Evolutionary conservation across 2,329 filamentous ascomycete genomes (phyloP).

Genomic region (Pseudocercospora fijiensis): DNA sequence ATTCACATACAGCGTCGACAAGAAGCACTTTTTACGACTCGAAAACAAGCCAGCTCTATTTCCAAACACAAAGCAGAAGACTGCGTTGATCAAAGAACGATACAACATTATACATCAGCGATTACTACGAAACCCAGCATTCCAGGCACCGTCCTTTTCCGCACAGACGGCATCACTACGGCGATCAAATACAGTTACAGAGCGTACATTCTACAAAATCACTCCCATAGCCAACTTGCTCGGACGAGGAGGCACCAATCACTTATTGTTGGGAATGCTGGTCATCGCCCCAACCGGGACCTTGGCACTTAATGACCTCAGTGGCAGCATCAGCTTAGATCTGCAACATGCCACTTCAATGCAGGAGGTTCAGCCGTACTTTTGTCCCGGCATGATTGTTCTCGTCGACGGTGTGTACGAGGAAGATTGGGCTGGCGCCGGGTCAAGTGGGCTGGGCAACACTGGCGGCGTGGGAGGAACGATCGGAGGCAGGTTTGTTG

Average conservation of each 20-base stretch:
- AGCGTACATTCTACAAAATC: constrained; percentile 75
- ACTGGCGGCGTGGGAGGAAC: constrained; percentile 82
- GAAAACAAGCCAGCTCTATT: constrained; percentile 51
- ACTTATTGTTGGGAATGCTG: constrained; percentile 83
- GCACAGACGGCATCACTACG: constrained; percentile 41
- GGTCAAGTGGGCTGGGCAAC: constrained; percentile 60
- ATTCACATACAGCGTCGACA: constrained; percentile 70
- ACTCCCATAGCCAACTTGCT: constrained; percentile 76
- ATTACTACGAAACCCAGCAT: constrained; percentile 86
- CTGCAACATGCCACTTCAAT: constrained; percentile 76
- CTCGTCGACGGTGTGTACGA: constrained; percentile 95
- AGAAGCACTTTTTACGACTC: constrained; percentile 84
- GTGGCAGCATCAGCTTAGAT: constrained; percentile 83
- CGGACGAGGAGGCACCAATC: constrained; percentile 77
- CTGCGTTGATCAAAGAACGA: constrained; percentile 79
- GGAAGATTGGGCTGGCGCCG: constrained; percentile 74
- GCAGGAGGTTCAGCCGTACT: constrained; percentile 79
- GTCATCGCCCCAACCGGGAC: constrained; percentile 76
- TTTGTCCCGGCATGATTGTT: constrained; percentile 92
- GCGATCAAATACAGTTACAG: constrained; percentile 49
- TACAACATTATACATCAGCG: constrained; percentile 92
- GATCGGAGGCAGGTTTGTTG: constrained; percentile 88
- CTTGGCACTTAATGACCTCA: constrained; percentile 79
- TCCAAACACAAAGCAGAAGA: constrained; percentile 77
- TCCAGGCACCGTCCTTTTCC: constrained; percentile 77